Evolutionary conservation across 1,284 basidiomycete species (phyloP).

Genomic region (Ustilago lituana): DNA sequence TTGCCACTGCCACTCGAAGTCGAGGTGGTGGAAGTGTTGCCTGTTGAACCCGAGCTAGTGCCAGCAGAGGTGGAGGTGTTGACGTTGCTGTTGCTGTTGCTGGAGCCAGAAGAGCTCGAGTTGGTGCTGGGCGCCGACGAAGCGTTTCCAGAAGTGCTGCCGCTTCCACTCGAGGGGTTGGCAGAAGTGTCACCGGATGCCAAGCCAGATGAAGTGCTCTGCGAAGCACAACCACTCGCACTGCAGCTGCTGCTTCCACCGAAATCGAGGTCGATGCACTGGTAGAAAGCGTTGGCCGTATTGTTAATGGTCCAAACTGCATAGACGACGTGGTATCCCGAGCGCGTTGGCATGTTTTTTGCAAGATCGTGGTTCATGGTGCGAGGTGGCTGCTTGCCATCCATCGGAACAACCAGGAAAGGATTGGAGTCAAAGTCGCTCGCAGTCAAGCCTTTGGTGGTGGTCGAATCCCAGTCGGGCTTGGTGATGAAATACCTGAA

Average conservation of each 20-base stretch:
- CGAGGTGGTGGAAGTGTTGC: conserved; percentile 1
- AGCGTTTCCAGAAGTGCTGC: not conserved
- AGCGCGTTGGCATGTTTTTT: conserved; percentile 26
- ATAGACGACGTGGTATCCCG: conserved; percentile 44
- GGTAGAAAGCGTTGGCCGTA: conserved; percentile 47
- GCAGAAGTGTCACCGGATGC: not conserved
- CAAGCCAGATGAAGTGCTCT: conserved; percentile 1
- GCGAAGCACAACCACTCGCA: not conserved
- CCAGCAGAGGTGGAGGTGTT: not conserved
- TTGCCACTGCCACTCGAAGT: not conserved
- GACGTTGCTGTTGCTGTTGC: not conserved
- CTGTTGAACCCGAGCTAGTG: conserved; percentile 1
- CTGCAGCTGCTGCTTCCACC: conserved; percentile 11
- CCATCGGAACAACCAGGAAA: conserved; percentile 41
- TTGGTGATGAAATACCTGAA: conserved; percentile 52
- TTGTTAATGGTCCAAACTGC: conserved; percentile 50
- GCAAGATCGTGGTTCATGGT: conserved; percentile 29
- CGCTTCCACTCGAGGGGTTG: not conserved
- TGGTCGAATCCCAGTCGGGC: conserved; percentile 26
- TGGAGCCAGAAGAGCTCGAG: not conserved
- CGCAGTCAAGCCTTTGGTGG: conserved; percentile 12
- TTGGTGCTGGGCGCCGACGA: conserved; percentile 2
- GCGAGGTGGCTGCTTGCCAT: conserved; percentile 20
- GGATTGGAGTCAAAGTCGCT: conserved; percentile 35
- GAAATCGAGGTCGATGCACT: conserved; percentile 51